phyloP scores from a whole-genome alignment of 768 basidiomycete genomes.

The Dendrothele bispora region DNA sequence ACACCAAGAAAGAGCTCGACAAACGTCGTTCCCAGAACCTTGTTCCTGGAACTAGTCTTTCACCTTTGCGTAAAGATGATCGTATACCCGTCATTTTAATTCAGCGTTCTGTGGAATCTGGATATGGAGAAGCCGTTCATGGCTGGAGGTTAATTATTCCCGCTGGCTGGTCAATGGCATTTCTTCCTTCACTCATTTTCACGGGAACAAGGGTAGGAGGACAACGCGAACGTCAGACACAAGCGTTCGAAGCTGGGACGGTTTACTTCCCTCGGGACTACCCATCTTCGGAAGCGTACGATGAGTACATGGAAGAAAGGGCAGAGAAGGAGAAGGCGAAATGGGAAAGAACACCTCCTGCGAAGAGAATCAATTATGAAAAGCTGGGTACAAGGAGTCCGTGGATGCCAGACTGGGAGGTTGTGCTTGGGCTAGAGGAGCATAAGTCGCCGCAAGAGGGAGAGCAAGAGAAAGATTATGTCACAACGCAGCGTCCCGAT shows the following conservation, averaged over 20 bases:
- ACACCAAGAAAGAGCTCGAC: slow-evolving; percentile 85
- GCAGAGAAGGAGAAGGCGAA: slow-evolving; percentile 52
- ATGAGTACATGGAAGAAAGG: slow-evolving; percentile 44
- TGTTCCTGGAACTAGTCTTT: slow-evolving; percentile 75
- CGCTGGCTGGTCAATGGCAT: slow-evolving; percentile 88
- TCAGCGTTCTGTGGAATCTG: slow-evolving; percentile 64
- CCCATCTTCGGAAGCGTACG: slow-evolving; percentile 57
- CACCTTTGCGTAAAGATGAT: slow-evolving; percentile 72
- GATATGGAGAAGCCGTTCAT: slow-evolving; percentile 49
- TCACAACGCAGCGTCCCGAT: slow-evolving; percentile 60
- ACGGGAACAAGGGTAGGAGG: slow-evolving; percentile 87
- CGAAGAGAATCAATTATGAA: slow-evolving; percentile 76
- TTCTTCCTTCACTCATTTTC: slow-evolving; percentile 77
- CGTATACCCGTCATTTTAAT: slow-evolving; percentile 83
- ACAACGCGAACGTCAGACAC: slow-evolving; percentile 78
- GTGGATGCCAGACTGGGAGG: slow-evolving; percentile 77
- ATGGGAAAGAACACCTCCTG: slow-evolving; percentile 85
- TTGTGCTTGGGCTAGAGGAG: slow-evolving; percentile 53
- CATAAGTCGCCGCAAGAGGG: slow-evolving; percentile 7
- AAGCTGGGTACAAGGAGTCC: slow-evolving; percentile 67
- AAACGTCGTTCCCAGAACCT: slow-evolving; percentile 75
- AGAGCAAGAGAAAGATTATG: slow-evolving; percentile 32
- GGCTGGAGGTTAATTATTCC: slow-evolving; percentile 91
- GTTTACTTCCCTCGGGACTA: slow-evolving; percentile 83
- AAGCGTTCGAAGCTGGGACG: slow-evolving; percentile 78